Percentiles rank a stretch among this genome's conserved stretches.
These are phyloP conservation scores for Leptographium wingfieldii DNA, from an alignment of 2,329 filamentous ascomycete genomes.

Conservation along the genomic window DNA sequence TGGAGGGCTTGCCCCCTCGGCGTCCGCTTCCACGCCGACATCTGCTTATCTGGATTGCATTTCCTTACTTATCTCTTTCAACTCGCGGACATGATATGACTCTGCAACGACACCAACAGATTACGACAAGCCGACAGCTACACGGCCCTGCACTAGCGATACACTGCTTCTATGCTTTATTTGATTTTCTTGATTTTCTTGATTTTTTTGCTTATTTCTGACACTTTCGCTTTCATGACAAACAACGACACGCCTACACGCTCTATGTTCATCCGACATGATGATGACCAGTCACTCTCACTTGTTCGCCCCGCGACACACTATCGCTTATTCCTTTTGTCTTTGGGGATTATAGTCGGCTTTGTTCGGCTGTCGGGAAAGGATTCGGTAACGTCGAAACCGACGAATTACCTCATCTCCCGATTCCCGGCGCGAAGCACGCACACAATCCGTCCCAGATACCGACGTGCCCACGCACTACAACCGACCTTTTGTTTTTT, in stretches of 20 bases:
- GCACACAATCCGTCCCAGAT: not conserved
- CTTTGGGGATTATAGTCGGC: slow-evolving; percentile 6
- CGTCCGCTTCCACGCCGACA: not conserved
- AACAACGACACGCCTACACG: not conserved
- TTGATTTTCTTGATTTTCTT: slow-evolving; percentile 9
- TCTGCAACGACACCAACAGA: slow-evolving; percentile 1
- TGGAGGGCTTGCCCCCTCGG: not conserved
- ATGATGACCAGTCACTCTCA: not conserved
- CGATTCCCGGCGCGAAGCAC: slow-evolving; percentile 1
- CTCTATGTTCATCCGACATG: not conserved
- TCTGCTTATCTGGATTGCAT: not conserved
- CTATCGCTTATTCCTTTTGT: slow-evolving; percentile 1
- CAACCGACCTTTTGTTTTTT: not conserved
- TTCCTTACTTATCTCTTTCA: not conserved
- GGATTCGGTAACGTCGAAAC: no score
- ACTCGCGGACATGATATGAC: slow-evolving; percentile 3
- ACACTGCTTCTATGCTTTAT: slow-evolving; percentile 3
- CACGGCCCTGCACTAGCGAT: not conserved
- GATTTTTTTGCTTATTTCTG: slow-evolving; percentile 11
- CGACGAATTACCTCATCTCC: no score
- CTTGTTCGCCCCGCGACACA: not conserved
- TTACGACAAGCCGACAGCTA: not conserved
- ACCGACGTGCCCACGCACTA: not conserved
- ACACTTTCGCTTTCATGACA: not conserved
- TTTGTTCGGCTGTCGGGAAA: not conserved